Conservation (phyloP, 768 basidiomycete species). For the Stropharia rugosoannulata region DNA sequence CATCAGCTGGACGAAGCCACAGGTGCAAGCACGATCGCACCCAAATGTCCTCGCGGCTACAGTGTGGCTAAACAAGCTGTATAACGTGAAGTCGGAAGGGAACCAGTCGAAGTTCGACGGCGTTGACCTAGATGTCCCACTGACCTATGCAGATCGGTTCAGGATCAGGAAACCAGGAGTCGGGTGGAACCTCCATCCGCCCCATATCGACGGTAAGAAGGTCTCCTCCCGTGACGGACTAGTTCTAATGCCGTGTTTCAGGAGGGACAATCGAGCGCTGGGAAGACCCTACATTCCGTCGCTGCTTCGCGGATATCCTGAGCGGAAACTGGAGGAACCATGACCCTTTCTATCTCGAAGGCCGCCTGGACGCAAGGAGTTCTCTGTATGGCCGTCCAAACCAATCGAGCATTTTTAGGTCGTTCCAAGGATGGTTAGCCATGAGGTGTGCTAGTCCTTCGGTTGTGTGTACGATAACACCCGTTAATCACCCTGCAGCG, state of each 20-base stretch:
- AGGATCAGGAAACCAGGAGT: constrained; percentile 69
- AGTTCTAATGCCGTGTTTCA: constrained; percentile 13
- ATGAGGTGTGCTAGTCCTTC: constrained; percentile 44
- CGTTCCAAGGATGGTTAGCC: constrained; percentile 80
- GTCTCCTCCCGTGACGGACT: constrained; percentile 3
- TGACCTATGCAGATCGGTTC: constrained; percentile 74
- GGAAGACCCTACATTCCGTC: constrained; percentile 60
- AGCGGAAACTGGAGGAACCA: constrained; percentile 61
- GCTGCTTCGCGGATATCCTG: constrained; percentile 62
- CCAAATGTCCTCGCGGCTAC: constrained; percentile 59
- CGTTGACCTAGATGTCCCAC: constrained; percentile 59
- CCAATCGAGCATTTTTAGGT: constrained; percentile 54
- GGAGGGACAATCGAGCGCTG: constrained; percentile 77
- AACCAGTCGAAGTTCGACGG: constrained; percentile 31
- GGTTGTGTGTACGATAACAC: not conserved
- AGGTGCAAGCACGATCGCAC: constrained; percentile 69
- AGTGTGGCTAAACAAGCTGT: constrained; percentile 66
- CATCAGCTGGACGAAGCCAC: constrained; percentile 42
- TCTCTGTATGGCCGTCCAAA: constrained; percentile 61
- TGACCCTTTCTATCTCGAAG: constrained; percentile 64
- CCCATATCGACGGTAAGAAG: constrained; percentile 40
- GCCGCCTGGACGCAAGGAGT: constrained; percentile 56
- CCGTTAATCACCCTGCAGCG: constrained; percentile 28
- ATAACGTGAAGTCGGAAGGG: constrained; percentile 40
- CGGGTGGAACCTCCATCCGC: constrained; percentile 49